phyloP scores from a whole-genome alignment of 352 stramenopile genomes.

The Globisporangium middletonii region DNA sequence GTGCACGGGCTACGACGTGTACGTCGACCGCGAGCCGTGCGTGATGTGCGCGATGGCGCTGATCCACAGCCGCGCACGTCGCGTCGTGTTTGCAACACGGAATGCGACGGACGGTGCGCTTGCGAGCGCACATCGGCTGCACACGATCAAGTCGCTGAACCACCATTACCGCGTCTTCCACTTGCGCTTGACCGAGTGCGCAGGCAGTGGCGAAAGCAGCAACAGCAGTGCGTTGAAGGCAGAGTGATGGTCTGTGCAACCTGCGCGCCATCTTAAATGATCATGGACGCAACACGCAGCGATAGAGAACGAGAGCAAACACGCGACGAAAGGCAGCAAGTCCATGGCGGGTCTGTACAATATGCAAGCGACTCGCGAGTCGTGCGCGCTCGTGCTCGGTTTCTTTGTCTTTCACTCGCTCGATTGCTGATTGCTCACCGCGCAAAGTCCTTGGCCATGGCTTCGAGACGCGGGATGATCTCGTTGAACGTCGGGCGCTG shows the following conservation, averaged over 20 bases:
- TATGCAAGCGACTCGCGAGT: background rate
- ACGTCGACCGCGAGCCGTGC: conserved; percentile 80
- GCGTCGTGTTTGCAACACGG: conserved; percentile 62
- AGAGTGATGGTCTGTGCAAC: background rate
- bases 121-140: conserved; percentile 50
- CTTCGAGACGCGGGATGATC: conserved; percentile 72
- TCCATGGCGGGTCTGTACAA: background rate
- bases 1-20: conserved; percentile 87
- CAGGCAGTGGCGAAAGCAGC: background rate
- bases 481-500: conserved; percentile 77
- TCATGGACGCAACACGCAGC: too few species aligned
- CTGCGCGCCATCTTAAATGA: too few species aligned
- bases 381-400: background rate
- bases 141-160: conserved; percentile 85
- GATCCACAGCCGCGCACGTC: conserved; percentile 75
- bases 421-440: conserved; percentile 1
- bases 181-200: conserved; percentile 10
- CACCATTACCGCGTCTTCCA: conserved; percentile 85
- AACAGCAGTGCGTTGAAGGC: background rate
- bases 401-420: too few species aligned
- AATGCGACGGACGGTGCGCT: conserved; percentile 65
- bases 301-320: background rate
- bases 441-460: conserved; percentile 72
- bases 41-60: conserved; percentile 89
- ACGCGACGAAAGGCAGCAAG: background rate